phyloP scores from a whole-genome alignment of 108 stramenopile genomes.

The Nitzschia sp. region DNA sequence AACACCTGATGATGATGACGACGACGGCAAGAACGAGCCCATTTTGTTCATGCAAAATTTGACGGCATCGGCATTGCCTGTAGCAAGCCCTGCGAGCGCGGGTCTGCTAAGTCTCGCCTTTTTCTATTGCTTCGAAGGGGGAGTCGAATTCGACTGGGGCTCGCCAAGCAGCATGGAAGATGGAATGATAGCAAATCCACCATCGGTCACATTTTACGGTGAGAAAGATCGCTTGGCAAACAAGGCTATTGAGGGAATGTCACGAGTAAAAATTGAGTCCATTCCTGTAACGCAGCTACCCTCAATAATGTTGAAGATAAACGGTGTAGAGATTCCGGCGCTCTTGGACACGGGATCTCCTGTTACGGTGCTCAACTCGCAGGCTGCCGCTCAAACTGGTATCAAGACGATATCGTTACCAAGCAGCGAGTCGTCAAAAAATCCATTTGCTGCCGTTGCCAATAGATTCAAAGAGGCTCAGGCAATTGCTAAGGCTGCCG shows the following conservation, averaged over 20 bases:
- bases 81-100: slow-evolving; percentile 66
- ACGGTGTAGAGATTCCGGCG: slow-evolving; percentile 66
- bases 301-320: slow-evolving; percentile 50
- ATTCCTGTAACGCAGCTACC: slow-evolving; percentile 59
- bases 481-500: slow-evolving; percentile 45
- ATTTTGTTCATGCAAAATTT: slow-evolving; percentile 67
- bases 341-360: slow-evolving; percentile 81
- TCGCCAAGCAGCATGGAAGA: not conserved
- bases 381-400: slow-evolving; percentile 60
- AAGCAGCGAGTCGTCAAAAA: slow-evolving; percentile 22
- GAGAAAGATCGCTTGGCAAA: slow-evolving; percentile 20
- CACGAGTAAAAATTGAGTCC: slow-evolving; percentile 40
- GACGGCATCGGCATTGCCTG: slow-evolving; percentile 73
- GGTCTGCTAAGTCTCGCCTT: slow-evolving; percentile 68
- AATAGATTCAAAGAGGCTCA: slow-evolving; percentile 53
- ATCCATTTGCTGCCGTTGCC: slow-evolving; percentile 57
- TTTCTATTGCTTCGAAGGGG: slow-evolving; percentile 73
- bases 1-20: slow-evolving; percentile 10
- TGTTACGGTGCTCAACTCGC: slow-evolving; percentile 68
- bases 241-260: slow-evolving; percentile 32
- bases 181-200: slow-evolving; percentile 6
- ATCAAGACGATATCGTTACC: slow-evolving; percentile 32
- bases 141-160: slow-evolving; percentile 72
- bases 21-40: slow-evolving; percentile 23
- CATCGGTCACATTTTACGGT: slow-evolving; percentile 59